Conservation (phyloP, 768 basidiomycete species). For the Pleurotus djamor region DNA sequence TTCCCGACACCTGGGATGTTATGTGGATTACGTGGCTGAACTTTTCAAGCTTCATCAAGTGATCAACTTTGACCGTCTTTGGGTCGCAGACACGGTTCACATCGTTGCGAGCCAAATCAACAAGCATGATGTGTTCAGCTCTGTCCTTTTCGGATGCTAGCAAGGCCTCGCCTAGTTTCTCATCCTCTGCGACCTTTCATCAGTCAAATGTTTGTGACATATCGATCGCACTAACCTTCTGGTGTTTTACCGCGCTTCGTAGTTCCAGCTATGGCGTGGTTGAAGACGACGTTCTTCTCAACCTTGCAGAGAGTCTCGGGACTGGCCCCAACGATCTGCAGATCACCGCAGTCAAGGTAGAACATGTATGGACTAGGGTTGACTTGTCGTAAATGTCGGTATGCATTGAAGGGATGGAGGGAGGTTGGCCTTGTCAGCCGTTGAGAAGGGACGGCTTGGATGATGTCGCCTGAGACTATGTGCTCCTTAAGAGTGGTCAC, state of each 20-base stretch:
- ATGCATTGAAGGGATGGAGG: conserved; percentile 97
- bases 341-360: conserved; percentile 89
- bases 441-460: conserved; percentile 98
- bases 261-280: conserved; percentile 98
- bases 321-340: conserved; percentile 97
- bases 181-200: conserved; percentile 70
- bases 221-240: conserved; percentile 58
- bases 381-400: conserved; percentile 88
- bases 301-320: conserved; percentile 98
- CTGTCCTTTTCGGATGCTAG: conserved; percentile 89
- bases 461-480: conserved; percentile 95
- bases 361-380: conserved; percentile 99
- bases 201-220: conserved; percentile 1
- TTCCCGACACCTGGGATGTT: conserved; percentile 92
- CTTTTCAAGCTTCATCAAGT: conserved; percentile 89
- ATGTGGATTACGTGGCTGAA: conserved; percentile 99
- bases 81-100: conserved; percentile 97
- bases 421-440: conserved; percentile 80
- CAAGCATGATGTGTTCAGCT: conserved; percentile 99
- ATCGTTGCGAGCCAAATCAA: conserved; percentile 97
- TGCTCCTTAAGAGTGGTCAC: conserved; percentile 93
- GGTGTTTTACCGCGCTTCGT: conserved; percentile 80
- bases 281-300: conserved; percentile 86
- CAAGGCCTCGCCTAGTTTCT: conserved; percentile 68
- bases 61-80: conserved; percentile 93